Conservation (phyloP, 768 basidiomycete genomes). For the Gymnopilus junonius region DNA sequence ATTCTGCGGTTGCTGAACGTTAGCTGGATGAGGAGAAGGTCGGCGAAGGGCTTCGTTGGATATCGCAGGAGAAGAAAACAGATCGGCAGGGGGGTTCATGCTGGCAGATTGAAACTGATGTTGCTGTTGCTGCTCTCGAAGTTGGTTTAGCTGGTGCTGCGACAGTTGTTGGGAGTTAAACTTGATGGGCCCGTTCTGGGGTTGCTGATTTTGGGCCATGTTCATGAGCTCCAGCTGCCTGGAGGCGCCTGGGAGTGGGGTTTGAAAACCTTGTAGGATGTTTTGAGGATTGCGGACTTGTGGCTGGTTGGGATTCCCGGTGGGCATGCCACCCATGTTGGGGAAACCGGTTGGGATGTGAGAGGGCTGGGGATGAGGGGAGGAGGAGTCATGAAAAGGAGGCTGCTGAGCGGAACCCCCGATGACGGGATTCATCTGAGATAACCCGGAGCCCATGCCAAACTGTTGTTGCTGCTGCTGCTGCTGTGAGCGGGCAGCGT, state of each 20-base stretch:
- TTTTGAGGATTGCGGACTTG: slow-evolving; percentile 26
- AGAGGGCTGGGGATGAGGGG: slow-evolving; percentile 19
- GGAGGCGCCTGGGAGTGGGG: slow-evolving; percentile 15
- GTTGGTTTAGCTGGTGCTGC: slow-evolving; percentile 30
- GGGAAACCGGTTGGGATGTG: slow-evolving; percentile 24
- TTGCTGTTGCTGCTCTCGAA: slow-evolving; percentile 34
- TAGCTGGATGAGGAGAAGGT: slow-evolving; percentile 49
- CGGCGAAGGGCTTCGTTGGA: slow-evolving; percentile 50
- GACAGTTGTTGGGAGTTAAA: slow-evolving; percentile 38
- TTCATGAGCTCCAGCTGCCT: slow-evolving; percentile 52
- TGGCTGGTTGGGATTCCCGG: slow-evolving; percentile 20
- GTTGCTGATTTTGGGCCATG: slow-evolving; percentile 50
- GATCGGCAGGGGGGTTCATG: slow-evolving; percentile 46
- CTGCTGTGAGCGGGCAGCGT: slow-evolving; percentile 31
- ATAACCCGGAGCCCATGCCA: slow-evolving; percentile 37
- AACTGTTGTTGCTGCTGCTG: slow-evolving; percentile 50
- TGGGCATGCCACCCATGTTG: slow-evolving; percentile 24
- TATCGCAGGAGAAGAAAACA: slow-evolving; percentile 53
- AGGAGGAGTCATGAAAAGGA: slow-evolving; percentile 23
- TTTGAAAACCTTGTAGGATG: slow-evolving; percentile 25
- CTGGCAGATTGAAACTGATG: slow-evolving; percentile 32
- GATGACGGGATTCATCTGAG: slow-evolving; percentile 38
- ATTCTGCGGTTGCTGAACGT: slow-evolving; percentile 17
- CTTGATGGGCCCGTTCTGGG: slow-evolving; percentile 43
- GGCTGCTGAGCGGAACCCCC: slow-evolving; percentile 33